Conservation (phyloP, 768 basidiomycete genomes). For the Pleurotus ostreatus region DNA sequence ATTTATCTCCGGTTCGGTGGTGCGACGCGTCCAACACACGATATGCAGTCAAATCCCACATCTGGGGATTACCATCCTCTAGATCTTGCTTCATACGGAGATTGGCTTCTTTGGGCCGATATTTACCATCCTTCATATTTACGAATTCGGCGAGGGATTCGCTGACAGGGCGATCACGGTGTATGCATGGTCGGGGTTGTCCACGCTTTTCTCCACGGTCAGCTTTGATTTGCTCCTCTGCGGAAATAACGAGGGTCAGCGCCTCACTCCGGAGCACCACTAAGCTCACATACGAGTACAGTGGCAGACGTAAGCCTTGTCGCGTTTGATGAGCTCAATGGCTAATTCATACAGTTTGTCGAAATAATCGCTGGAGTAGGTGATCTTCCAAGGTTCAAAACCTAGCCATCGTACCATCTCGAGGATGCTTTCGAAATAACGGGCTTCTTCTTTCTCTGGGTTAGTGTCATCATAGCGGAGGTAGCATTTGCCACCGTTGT, state of each 20-base stretch:
- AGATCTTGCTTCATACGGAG: slow-evolving; percentile 98
- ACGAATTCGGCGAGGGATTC: slow-evolving; percentile 89
- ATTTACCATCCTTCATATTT: slow-evolving; percentile 88
- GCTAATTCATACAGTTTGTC: slow-evolving; percentile 82
- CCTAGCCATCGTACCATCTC: slow-evolving; percentile 97
- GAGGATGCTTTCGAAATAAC: slow-evolving; percentile 94
- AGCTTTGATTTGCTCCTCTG: slow-evolving; percentile 90
- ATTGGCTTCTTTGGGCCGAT: slow-evolving; percentile 87
- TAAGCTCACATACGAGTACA: slow-evolving; percentile 73
- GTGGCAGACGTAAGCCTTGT: slow-evolving; percentile 94
- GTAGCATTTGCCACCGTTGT: slow-evolving; percentile 89
- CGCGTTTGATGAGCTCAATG: slow-evolving; percentile 80
- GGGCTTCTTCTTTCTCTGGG: slow-evolving; percentile 94
- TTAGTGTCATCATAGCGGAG: slow-evolving; percentile 98
- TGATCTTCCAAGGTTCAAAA: slow-evolving; percentile 98
- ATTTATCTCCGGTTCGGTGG: slow-evolving; percentile 88
- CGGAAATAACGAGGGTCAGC: not conserved
- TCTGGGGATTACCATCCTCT: slow-evolving; percentile 89
- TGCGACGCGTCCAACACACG: slow-evolving; percentile 88
- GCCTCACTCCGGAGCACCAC: no score
- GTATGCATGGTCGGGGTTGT: slow-evolving; percentile 78
- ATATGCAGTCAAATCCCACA: slow-evolving; percentile 99
- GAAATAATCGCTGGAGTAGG: slow-evolving; percentile 98
- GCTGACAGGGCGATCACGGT: slow-evolving; percentile 78
- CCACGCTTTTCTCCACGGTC: slow-evolving; percentile 85